Base-by-base conservation (phyloP, 1,284 basidiomycete genomes). In the Psilocybe mexicana region DNA sequence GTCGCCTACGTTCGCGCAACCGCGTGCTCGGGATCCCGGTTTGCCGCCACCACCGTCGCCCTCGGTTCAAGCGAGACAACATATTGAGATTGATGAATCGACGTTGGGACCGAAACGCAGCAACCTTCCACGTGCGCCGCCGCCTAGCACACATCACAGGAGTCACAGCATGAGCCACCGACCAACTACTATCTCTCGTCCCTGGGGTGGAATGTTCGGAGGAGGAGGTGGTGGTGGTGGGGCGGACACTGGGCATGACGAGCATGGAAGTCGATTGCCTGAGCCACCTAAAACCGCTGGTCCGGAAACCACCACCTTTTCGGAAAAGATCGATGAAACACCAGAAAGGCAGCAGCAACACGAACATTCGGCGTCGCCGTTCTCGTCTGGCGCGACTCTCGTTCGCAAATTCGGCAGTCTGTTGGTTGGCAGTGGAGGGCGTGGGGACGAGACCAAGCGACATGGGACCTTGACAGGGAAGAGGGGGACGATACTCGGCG, bases 81-180 rank as follows among this genome's bases (percentile, higher is more conserved):
- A 71, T 52, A 63, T 70, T 6, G 69, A 70, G 57, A 69, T 70
- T 36, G 67, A 67, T 26, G 63, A 67, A 58, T 56, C 43, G 23
- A 53, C 66, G 43, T 58, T 60, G 43, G 57, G 55, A 26, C 62
- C 48, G n/a, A 68, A 64, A 55, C 60, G 69, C 4, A 18, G 18
- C 18, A 68, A 71, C 14, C 59, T 88, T 51, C 86, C 86, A 0
- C 78, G 86, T 33, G 83, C 85, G 4, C 86, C 88, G 3, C 85
- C 86, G 24, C 84, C 83, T 23, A 84, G 84, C 49, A 85, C 83
- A 8, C 89, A 90, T 70, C 78, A 83, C 53, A 76, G 88, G 50
- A 90, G 86, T 62, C 91, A 92, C 69, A 90, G 87, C 67, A 78
- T 93, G 65, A 90, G 86, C 63, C 88, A 91, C 67, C 77, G 86